Evolutionary conservation across 2,329 filamentous ascomycete genomes (phyloP), one percentile per base, ranked within the genome.

Genomic region (Aspergillus sp.): DNA sequence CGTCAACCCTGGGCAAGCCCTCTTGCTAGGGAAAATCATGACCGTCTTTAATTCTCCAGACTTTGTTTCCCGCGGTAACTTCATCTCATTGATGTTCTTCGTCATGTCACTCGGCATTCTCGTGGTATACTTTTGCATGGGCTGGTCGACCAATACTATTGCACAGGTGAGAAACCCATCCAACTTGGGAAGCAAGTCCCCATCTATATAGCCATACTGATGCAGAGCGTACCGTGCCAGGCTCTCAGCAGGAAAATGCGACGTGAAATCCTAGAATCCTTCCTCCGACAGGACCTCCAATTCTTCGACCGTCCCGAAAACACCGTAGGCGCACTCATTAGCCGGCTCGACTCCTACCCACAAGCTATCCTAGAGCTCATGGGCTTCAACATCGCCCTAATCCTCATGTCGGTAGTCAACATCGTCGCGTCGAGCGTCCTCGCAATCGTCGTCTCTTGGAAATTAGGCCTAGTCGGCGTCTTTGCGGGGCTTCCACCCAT

Each of bases 391-490:
- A 55, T 82, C 8, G 73, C 73, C 2, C 64, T 84, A 2, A 75
- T 85, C 12, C 56, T 80, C n/a, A 75, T 81, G 59, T 75, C 79
- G 46, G 49, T 78, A 1, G 68, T 80, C 48, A 83, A 79, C 43
- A 62, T 84, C 1, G 8, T 82, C 1, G 75, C 78, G 0, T 79
- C 75, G 57, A 74, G 75, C 15, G 69, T 80, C 7, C 67, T 85
- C 1, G 77, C 77, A 6, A 70, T 85, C 4, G 74, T 68, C 1
- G 73, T 73, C 41, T 77, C 78, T 1, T 85, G 79, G 79, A 82
- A 81, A 56, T 73, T 84, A 1, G 80, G 79, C 0, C 70, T 84
- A 1, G 77, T 80, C 0, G 69, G 80, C 1, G 68, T 78, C 1
- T 74, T 81, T 35, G 79, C 76, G 9, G 78, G 77, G 3, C 64